phyloP scores from a whole-genome alignment of 2,329 filamentous ascomycete genomes.

The Penicillium olsonii region DNA sequence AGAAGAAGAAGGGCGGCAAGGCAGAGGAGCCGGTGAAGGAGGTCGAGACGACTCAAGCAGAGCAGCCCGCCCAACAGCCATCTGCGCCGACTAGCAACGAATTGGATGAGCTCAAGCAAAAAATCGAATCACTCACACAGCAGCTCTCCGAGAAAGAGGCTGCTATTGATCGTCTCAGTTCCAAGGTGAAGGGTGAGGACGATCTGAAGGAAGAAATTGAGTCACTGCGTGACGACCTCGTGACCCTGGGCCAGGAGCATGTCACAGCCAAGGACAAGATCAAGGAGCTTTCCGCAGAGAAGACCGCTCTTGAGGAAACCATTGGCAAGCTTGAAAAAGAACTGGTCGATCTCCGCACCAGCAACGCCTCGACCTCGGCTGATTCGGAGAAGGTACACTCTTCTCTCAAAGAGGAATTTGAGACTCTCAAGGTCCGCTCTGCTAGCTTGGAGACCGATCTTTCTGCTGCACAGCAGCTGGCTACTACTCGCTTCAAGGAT shows the following conservation, averaged over 20 bases:
- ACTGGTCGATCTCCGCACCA: conserved; percentile 58
- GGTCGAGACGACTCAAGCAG: conserved; percentile 17
- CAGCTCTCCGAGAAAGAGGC: conserved; percentile 61
- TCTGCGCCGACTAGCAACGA: conserved; percentile 25
- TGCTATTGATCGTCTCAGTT: conserved; percentile 70
- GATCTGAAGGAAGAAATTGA: conserved; percentile 84
- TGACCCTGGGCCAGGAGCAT: conserved; percentile 78
- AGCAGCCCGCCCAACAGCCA: conserved; percentile 34
- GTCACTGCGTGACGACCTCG: conserved; percentile 74
- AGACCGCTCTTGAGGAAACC: conserved; percentile 62
- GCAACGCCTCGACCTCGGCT: conserved; percentile 47
- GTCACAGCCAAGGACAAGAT: conserved; percentile 77
- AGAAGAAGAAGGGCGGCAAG: conserved; percentile 77
- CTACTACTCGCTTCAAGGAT: conserved; percentile 85
- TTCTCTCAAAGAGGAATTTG: conserved; percentile 64
- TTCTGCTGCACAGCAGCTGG: conserved; percentile 80
- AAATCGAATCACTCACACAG: conserved; percentile 36
- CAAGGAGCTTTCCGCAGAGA: conserved; percentile 71
- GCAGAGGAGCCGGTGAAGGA: conserved; percentile 39
- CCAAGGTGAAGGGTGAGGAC: conserved; percentile 73
- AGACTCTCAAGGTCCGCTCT: conserved; percentile 71
- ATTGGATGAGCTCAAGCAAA: conserved; percentile 36
- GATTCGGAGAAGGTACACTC: conserved; percentile 54
- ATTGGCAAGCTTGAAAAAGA: conserved; percentile 72
- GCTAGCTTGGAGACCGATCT: conserved; percentile 77